phyloP scores from a whole-genome alignment of 768 basidiomycete species.

The Tephrocybe sp. region DNA sequence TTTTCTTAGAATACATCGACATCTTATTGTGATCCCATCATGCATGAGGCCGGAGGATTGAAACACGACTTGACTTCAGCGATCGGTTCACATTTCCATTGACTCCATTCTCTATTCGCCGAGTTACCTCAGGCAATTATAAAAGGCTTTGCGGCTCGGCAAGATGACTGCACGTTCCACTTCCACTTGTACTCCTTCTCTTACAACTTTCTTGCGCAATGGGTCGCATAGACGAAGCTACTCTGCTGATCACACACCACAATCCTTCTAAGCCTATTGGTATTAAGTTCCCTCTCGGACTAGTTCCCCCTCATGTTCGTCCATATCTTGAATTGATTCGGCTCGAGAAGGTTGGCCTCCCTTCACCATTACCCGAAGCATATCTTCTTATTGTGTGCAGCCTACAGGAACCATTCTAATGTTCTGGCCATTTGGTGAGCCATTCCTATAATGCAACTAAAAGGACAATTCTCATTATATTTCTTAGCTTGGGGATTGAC shows the following conservation, averaged over 20 bases:
- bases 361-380: neutral
- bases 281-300: slow-evolving; percentile 31
- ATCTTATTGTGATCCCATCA: slow-evolving; percentile 8
- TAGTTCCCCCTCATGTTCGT: slow-evolving; percentile 26
- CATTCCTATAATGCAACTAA: neutral
- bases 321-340: slow-evolving; percentile 51
- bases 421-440: slow-evolving; percentile 52
- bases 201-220: slow-evolving; percentile 9
- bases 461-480: neutral
- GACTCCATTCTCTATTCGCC: neutral
- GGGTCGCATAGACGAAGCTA: slow-evolving; percentile 22
- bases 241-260: slow-evolving; percentile 24
- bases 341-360: slow-evolving; percentile 40
- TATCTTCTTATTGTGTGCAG: slow-evolving; percentile 21
- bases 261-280: slow-evolving; percentile 3
- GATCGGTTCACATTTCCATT: neutral
- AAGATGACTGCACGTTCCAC: neutral
- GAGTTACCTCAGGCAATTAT: slow-evolving; percentile 3
- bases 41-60: slow-evolving; percentile 12
- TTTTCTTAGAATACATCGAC: slow-evolving; percentile 5
- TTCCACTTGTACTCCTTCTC: too few relatives aligned
- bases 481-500: slow-evolving; percentile 46
- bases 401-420: slow-evolving; percentile 49
- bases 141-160: slow-evolving; percentile 11
- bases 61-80: slow-evolving; percentile 7